Evolutionary conservation across 768 basidiomycete species (phyloP).

Genomic region (Macrolepiota dolichaula): DNA sequence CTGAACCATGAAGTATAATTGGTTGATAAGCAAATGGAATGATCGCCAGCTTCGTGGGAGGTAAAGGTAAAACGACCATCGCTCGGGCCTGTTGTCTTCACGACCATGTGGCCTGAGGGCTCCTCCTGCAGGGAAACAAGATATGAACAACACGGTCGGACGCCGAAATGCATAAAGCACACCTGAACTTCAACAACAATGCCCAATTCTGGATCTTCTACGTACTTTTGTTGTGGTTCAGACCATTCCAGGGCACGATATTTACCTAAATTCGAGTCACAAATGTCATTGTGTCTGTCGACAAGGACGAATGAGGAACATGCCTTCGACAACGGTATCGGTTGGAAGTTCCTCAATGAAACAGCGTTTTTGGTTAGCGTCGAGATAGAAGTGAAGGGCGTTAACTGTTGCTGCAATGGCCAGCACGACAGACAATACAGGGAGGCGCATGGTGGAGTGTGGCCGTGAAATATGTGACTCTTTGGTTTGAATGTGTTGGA

Average conservation of each 20-base stretch:
- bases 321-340: slow-evolving; percentile 94
- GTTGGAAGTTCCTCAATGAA: slow-evolving; percentile 96
- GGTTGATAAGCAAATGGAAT: slow-evolving; percentile 93
- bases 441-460: slow-evolving; percentile 23
- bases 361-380: slow-evolving; percentile 89
- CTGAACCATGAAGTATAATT: slow-evolving; percentile 91
- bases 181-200: slow-evolving; percentile 92
- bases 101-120: slow-evolving; percentile 74
- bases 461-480: background rate
- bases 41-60: slow-evolving; percentile 94
- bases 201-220: slow-evolving; percentile 72
- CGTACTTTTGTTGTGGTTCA: slow-evolving; percentile 65
- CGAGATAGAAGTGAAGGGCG: slow-evolving; percentile 96
- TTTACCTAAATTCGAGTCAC: slow-evolving; percentile 54
- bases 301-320: slow-evolving; percentile 13
- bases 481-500: slow-evolving; percentile 1
- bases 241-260: slow-evolving; percentile 93
- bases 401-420: slow-evolving; percentile 45
- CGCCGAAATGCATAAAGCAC: slow-evolving; percentile 6
- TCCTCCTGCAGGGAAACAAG: slow-evolving; percentile 62
- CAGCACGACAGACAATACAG: slow-evolving; percentile 23
- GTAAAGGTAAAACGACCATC: slow-evolving; percentile 97
- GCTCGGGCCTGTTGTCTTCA: slow-evolving; percentile 84
- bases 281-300: background rate
- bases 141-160: background rate